These are phyloP conservation scores for Tilletia walkeri DNA, from an alignment of 1,284 basidiomycete species.

Conservation along the genomic window DNA sequence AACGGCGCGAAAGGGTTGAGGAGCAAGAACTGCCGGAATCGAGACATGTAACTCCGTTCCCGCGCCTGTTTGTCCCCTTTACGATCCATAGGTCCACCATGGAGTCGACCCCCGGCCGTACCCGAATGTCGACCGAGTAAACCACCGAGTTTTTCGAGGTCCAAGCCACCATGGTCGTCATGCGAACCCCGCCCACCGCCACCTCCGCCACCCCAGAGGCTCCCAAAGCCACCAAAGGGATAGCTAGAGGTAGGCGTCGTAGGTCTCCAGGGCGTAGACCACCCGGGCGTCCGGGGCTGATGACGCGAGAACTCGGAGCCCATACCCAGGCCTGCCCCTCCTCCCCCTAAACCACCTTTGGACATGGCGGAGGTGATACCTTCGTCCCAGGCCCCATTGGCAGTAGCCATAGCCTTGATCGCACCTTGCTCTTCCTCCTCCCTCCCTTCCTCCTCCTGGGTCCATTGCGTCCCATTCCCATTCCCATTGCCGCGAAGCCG, in stretches of 20 bases:
- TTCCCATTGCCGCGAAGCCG: neutral
- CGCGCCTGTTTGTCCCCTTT: neutral
- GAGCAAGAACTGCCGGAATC: constrained; percentile 48
- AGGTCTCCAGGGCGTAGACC: constrained; percentile 48
- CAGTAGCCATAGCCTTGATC: neutral
- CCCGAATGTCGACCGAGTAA: neutral
- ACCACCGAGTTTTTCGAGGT: constrained; percentile 2
- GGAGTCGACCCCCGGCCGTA: neutral
- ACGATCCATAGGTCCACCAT: no score
- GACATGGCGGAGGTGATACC: neutral
- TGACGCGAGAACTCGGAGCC: constrained; percentile 37
- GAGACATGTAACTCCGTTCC: neutral
- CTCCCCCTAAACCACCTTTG: neutral
- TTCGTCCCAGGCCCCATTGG: neutral
- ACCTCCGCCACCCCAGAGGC: neutral
- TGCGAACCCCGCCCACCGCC: neutral
- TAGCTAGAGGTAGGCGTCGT: constrained; percentile 32
- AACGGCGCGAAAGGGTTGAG: constrained; percentile 58
- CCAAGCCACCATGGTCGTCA: neutral
- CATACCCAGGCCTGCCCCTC: neutral
- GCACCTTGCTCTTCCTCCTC: constrained; percentile 24
- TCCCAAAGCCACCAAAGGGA: constrained; percentile 26
- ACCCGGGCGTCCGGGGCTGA: constrained; percentile 47
- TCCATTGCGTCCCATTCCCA: neutral
- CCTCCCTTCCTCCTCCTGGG: constrained; percentile 26